Evolutionary conservation across 176 grass and related monocot genomes (phyloP), one percentile per base, ranked within the genome.

Genomic region (Carex myosuroides): DNA sequence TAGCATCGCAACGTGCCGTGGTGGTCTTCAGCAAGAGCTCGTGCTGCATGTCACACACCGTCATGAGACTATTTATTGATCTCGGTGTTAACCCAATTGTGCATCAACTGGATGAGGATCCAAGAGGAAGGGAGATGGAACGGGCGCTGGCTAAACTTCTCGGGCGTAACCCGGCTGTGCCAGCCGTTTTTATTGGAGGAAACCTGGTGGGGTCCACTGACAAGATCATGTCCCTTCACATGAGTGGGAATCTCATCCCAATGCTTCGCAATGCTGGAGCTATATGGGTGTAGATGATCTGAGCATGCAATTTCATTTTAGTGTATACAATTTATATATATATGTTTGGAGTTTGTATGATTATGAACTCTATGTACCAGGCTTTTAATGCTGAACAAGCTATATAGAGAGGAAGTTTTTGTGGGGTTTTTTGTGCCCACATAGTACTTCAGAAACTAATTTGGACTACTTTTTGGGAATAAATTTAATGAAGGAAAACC

Each of bases 1-100:
- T 94, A 10, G 95, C 89, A 9, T 86, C 89, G 4, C 95, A 98
- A 74, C 60, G 86, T 6, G 89, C 95, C 2, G 89, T 98, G 67
- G 92, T 94, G 46, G 88, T 94, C 50, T 98, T 98, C 87, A 89
- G 91, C 89, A 83, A 52, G 84, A 98, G 89, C 87, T 93, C 95
- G 0, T 98, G 95, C 86, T 93, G 95, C 91, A 94, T 94, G 92
- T 93, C 89, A 83, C 95, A 94, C 95, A 90, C 89, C 1, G 84
- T 93, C 76, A 90, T 78, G 32, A 89, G 91, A 21, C 84, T 90
- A 44, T 81, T 93, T 17, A 56, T 70, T 5, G 88, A 90, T n/a
- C 91, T 93, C 12, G 91, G 91, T 0, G 91, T 93, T 35, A 70
- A 88, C 73, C 69, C 88, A 1, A 35, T 35, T 7, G 88, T 90